Evolutionary conservation across 2,329 filamentous ascomycete species (phyloP).

Genomic region (Ophiosphaerella herpotricha): DNA sequence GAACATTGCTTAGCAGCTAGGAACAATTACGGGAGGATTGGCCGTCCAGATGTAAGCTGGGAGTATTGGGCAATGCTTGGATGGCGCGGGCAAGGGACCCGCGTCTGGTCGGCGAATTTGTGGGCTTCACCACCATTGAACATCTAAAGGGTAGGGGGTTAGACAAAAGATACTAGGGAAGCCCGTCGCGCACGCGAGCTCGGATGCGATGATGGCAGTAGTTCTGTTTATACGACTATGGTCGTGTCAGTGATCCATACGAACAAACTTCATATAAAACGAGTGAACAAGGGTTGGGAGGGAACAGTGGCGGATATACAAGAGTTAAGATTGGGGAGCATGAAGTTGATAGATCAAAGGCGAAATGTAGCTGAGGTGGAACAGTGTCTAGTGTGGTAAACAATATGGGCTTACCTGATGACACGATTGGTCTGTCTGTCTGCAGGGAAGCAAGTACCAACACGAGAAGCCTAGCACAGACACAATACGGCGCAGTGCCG

Average conservation of each 20-base stretch:
- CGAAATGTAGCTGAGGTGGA: constrained; percentile 24
- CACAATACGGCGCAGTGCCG: constrained; percentile 14
- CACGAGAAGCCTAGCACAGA: constrained; percentile 29
- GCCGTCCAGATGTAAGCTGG: constrained; percentile 19
- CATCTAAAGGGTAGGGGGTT: constrained; percentile 13
- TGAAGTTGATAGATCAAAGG: constrained; percentile 11
- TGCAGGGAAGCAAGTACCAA: constrained; percentile 30
- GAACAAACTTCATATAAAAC: constrained; percentile 23
- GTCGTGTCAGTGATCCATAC: constrained; percentile 31
- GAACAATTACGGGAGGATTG: constrained; percentile 9
- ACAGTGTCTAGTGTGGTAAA: constrained; percentile 23
- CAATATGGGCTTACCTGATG: constrained; percentile 42
- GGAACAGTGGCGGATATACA: constrained; percentile 11
- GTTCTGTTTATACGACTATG: constrained; percentile 15
- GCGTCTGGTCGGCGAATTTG: constrained; percentile 30
- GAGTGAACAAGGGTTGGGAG: constrained; percentile 12
- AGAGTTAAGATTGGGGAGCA: constrained; percentile 10
- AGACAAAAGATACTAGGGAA: constrained; percentile 24
- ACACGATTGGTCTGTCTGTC: constrained; percentile 29
- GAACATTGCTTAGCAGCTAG: constrained; percentile 37
- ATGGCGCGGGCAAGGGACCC: constrained; percentile 28
- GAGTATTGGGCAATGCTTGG: constrained; percentile 26
- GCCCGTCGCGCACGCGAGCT: constrained; percentile 31
- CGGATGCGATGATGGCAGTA: constrained; percentile 22
- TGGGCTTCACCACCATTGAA: constrained; percentile 34